Evolutionary conservation across 2,329 filamentous ascomycete species (phyloP), one percentile per base, ranked within the genome.

Genomic region (Delphinella strobiligena): DNA sequence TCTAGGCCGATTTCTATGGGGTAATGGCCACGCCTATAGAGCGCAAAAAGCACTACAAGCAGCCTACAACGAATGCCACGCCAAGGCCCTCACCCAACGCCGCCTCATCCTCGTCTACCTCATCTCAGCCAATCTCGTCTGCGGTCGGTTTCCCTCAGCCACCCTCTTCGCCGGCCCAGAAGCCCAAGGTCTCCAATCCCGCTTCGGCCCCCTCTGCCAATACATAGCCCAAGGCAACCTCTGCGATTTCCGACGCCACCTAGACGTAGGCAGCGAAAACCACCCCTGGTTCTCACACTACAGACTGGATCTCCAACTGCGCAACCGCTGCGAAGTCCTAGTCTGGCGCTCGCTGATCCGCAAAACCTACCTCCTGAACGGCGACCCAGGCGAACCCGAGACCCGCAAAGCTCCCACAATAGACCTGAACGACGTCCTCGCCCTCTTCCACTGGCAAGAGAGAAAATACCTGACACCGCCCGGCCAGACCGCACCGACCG

Each of bases 1-100:
- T 56, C 78, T 96, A 4, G 89, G 89, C 14, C 80, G 87, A 43
- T 95, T 89, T 61, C 78, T 88, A 54, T 86, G 93, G 57, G 78
- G 83, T 47, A 88, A 85, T 58, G 82, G 78, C 49, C 80, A 93
- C 55, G 94, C 86, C 59, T 76, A 75, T 45, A 78, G 82, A 18
- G 86, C 88, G 0, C 75, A 80, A 38, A 67, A 76, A 36, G 85
- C 81, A 27, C 67, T 95, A 5, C 75, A 93, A 52, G 71, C 79
- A 18, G 85, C 89, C 2, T 95, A 93, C 59, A 64, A 79, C 37
- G 80, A 93, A 59, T 83, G 84, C 48, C 74, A 76, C 11, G 43
- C 51, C 1, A 58, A 62, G 40, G 69, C 64, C 33, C 46, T 65
- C 17, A 75, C 73, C 30, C 89, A 96, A 57, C 77, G 86, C 45